These are phyloP conservation scores for Nemania diffusa DNA, from an alignment of 2,329 filamentous ascomycete genomes.

Conservation along the genomic window DNA sequence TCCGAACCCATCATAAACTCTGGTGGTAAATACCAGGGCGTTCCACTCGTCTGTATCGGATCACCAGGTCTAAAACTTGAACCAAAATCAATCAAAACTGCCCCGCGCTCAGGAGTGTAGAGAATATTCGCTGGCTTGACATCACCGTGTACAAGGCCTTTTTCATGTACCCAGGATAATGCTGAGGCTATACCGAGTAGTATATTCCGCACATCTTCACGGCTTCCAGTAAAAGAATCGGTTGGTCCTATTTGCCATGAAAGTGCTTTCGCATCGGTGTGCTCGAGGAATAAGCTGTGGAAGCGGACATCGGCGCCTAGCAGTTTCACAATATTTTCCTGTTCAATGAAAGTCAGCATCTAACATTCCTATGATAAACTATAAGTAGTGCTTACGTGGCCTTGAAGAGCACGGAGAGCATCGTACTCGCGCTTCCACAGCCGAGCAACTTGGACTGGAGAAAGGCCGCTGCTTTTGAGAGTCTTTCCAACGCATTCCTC, in stretches of 20 bases:
- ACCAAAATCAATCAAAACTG: slow-evolving; percentile 16
- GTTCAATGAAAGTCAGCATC: neutral
- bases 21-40: slow-evolving; percentile 19
- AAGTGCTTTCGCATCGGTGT: neutral
- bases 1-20: neutral
- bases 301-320: slow-evolving; percentile 16
- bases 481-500: neutral
- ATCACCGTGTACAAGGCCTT: slow-evolving; percentile 9
- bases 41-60: neutral
- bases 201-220: neutral
- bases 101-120: neutral
- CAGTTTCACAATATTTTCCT: slow-evolving; percentile 7
- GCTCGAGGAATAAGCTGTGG: slow-evolving; percentile 7
- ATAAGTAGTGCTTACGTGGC: slow-evolving; percentile 10
- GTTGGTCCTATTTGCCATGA: neutral
- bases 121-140: slow-evolving; percentile 23
- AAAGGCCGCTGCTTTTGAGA: neutral
- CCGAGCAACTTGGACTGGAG: neutral
- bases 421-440: neutral
- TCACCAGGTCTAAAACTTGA: neutral
- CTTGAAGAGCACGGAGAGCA: neutral
- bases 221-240: neutral
- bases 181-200: slow-evolving; percentile 12
- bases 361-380: fast-evolving
- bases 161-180: neutral